Conservation (phyloP, 2,329 filamentous ascomycete genomes). For the Xylaria sp. region DNA sequence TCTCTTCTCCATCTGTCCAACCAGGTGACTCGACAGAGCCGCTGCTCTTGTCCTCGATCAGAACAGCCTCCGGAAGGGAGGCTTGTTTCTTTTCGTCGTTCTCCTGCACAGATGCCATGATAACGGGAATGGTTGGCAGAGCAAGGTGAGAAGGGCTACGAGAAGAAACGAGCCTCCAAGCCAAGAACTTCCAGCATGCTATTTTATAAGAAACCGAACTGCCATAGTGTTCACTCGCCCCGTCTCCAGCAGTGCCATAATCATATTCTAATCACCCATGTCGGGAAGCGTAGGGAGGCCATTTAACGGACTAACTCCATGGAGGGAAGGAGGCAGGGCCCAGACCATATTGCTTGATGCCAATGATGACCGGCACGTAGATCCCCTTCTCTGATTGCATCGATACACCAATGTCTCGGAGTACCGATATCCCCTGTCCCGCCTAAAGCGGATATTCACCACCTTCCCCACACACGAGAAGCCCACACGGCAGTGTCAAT, state of each 20-base stretch:
- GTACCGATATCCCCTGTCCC: constrained; percentile 38
- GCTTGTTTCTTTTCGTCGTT: constrained; percentile 40
- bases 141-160: constrained; percentile 1
- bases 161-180: constrained; percentile 1
- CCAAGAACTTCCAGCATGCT: constrained; percentile 2
- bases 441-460: constrained; percentile 44
- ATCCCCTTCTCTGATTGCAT: constrained; percentile 40
- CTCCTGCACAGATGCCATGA: constrained; percentile 41
- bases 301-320: not conserved
- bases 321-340: constrained; percentile 8
- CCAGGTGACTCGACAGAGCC: constrained; percentile 47
- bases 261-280: constrained; percentile 26
- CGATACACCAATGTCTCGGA: constrained; percentile 25
- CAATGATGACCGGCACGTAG: constrained; percentile 41
- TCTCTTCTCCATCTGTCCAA: constrained; percentile 64
- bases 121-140: constrained; percentile 27
- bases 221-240: constrained; percentile 4
- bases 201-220: constrained; percentile 4
- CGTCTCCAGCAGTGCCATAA: constrained; percentile 6
- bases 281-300: constrained; percentile 6
- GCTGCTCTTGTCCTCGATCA: constrained; percentile 46
- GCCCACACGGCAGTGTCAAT: constrained; percentile 38
- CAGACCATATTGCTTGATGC: constrained; percentile 19
- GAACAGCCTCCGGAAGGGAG: constrained; percentile 42
- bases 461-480: constrained; percentile 30